Percentiles rank a stretch among this genome's conserved stretches.
Conservation (phyloP, 2,329 filamentous ascomycete genomes). For the Monilinia laxa region DNA sequence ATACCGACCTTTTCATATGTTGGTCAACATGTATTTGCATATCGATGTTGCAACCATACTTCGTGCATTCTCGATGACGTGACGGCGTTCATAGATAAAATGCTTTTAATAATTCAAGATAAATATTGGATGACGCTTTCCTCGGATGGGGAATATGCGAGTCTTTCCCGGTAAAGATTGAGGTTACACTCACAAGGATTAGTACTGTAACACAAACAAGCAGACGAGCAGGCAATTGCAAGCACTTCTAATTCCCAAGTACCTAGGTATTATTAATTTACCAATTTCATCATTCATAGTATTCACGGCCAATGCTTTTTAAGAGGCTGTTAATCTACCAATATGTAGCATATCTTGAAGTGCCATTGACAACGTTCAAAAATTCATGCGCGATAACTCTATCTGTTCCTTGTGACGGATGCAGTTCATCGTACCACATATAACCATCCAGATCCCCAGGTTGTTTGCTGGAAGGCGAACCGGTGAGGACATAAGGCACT, state of each 20-base stretch:
- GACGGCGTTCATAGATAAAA: not conserved
- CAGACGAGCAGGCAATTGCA: slow-evolving; percentile 4
- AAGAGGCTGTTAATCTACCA: slow-evolving; percentile 38
- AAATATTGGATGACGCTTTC: slow-evolving; percentile 6
- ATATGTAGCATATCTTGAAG: slow-evolving; percentile 40
- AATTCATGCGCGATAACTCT: slow-evolving; percentile 57
- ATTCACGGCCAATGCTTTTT: not conserved
- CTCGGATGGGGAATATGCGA: slow-evolving; percentile 9
- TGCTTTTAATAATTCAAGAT: not conserved
- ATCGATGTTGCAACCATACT: not conserved
- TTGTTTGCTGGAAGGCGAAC: slow-evolving; percentile 40
- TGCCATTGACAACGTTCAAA: slow-evolving; percentile 52
- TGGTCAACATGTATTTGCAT: not conserved
- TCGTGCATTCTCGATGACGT: not conserved
- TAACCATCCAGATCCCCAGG: slow-evolving; percentile 55
- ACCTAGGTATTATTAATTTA: not conserved
- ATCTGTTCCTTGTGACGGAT: slow-evolving; percentile 66
- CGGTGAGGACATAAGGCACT: slow-evolving; percentile 51
- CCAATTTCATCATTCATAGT: not conserved
- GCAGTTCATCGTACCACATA: slow-evolving; percentile 73
- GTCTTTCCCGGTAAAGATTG: slow-evolving; percentile 1
- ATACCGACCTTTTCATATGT: not conserved
- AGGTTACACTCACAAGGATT: slow-evolving; percentile 1
- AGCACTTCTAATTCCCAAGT: not conserved
- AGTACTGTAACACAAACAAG: slow-evolving; percentile 2